Percentiles rank a stretch among this genome's conserved stretches.
Conservation (phyloP, 192 early-diverging fungal species). For the Coemansia umbellata region DNA sequence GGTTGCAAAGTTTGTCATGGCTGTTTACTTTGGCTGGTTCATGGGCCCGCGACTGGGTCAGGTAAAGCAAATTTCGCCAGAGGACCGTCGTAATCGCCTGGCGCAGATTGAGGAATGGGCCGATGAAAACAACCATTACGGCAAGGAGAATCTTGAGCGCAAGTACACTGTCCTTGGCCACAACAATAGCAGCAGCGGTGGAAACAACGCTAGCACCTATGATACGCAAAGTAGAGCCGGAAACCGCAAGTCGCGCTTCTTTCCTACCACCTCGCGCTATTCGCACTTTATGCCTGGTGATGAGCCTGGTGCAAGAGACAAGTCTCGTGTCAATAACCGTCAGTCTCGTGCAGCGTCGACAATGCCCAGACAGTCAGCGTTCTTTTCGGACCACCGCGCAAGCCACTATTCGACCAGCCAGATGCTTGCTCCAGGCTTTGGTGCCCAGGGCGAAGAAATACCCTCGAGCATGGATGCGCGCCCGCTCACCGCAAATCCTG, state of each 20-base stretch:
- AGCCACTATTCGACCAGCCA: constrained; percentile 31
- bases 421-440: neutral
- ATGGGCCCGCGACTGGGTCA: constrained; percentile 72
- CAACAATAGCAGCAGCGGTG: neutral
- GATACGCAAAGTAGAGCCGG: constrained; percentile 7
- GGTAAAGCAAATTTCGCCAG: constrained; percentile 63
- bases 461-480: constrained; percentile 4
- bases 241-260: constrained; percentile 51
- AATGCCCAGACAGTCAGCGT: constrained; percentile 44
- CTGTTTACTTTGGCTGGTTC: constrained; percentile 79
- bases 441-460: neutral
- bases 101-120: constrained; percentile 75
- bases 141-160: constrained; percentile 47
- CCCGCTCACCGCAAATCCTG: neutral
- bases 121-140: constrained; percentile 60
- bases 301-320: constrained; percentile 49
- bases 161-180: constrained; percentile 42
- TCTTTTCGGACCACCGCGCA: constrained; percentile 43
- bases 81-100: constrained; percentile 64
- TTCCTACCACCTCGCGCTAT: constrained; percentile 52
- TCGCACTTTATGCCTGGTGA: constrained; percentile 54
- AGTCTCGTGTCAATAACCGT: constrained; percentile 9
- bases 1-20: constrained; percentile 69
- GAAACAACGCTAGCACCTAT: neutral
- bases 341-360: constrained; percentile 16